Conservation (phyloP, 2,329 filamentous ascomycete species). For the Colletotrichum tabaci region DNA sequence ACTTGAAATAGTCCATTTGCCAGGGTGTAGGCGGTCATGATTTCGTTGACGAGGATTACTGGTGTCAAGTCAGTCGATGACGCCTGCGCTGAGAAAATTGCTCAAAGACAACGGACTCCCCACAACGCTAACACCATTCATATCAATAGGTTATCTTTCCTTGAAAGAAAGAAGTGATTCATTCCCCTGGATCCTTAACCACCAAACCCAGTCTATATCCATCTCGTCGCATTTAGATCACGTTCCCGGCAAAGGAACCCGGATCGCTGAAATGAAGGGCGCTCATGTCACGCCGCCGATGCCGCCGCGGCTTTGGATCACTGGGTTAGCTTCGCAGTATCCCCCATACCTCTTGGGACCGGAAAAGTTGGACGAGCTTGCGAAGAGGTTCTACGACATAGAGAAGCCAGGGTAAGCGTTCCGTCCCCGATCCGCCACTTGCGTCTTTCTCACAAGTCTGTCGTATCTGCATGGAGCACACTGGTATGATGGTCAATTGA, state of each 20-base stretch:
- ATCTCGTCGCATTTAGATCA: background rate
- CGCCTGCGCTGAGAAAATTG: background rate
- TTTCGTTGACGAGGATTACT: too few relatives aligned
- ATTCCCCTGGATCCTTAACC: background rate
- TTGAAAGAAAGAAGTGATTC: background rate
- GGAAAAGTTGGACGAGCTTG: background rate
- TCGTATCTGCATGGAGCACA: background rate
- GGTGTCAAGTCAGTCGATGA: too few relatives aligned
- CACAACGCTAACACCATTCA: background rate
- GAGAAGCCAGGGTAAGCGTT: conserved; percentile 18
- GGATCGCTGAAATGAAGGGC: background rate
- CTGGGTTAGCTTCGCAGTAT: background rate
- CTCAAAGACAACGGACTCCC: background rate
- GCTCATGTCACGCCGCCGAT: background rate
- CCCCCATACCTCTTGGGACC: background rate
- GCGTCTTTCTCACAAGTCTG: too few relatives aligned
- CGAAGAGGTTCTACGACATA: conserved; percentile 13
- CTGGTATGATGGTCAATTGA: background rate
- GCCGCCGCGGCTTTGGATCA: background rate
- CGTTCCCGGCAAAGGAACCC: too few relatives aligned
- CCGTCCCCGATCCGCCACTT: too few relatives aligned
- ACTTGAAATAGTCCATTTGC: too few relatives aligned
- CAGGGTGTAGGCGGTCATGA: too few relatives aligned
- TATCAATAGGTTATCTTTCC: background rate
- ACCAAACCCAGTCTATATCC: background rate